Percentiles rank a stretch among this genome's conserved stretches.
Conservation (phyloP, 2,329 filamentous ascomycete species). For the Lizonia empirigonia region DNA sequence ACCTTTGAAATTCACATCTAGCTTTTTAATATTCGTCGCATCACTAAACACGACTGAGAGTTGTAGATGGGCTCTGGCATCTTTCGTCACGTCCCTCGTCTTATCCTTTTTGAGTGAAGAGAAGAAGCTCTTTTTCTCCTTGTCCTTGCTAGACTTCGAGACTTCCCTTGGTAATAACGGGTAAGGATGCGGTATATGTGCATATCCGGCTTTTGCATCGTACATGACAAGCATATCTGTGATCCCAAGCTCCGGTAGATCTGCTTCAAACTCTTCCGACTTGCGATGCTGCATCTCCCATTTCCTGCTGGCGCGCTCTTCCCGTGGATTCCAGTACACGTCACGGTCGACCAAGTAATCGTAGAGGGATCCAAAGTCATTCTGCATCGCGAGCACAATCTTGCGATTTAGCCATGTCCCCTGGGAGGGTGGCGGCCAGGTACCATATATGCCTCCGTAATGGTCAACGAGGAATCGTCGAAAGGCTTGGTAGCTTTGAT, state of each 20-base stretch:
- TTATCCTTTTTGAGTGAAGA: slow-evolving; percentile 45
- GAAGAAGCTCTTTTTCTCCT: slow-evolving; percentile 44
- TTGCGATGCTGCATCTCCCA: slow-evolving; percentile 63
- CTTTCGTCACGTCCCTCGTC: slow-evolving; percentile 35
- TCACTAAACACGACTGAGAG: slow-evolving; percentile 49
- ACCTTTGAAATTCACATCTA: slow-evolving; percentile 47
- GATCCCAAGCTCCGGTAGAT: slow-evolving; percentile 62
- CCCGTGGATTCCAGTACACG: slow-evolving; percentile 67
- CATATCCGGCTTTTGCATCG: slow-evolving; percentile 65
- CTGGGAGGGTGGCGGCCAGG: slow-evolving; percentile 63
- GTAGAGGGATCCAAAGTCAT: slow-evolving; percentile 71
- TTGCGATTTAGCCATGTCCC: slow-evolving; percentile 64
- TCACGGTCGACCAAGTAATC: slow-evolving; percentile 73
- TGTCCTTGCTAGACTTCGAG: slow-evolving; percentile 27
- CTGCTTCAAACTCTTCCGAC: slow-evolving; percentile 48
- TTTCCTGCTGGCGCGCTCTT: slow-evolving; percentile 65
- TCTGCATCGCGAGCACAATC: slow-evolving; percentile 63
- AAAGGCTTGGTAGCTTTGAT: slow-evolving; percentile 63
- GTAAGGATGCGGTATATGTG: slow-evolving; percentile 63
- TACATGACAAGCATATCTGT: slow-evolving; percentile 70
- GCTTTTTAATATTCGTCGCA: slow-evolving; percentile 49
- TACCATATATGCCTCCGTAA: slow-evolving; percentile 62
- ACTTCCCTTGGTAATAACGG: slow-evolving; percentile 62
- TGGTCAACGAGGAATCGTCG: slow-evolving; percentile 65
- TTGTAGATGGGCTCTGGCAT: slow-evolving; percentile 49